Evolutionary conservation across 2,329 filamentous ascomycete genomes (phyloP).

Genomic region (Colletotrichum sp.): DNA sequence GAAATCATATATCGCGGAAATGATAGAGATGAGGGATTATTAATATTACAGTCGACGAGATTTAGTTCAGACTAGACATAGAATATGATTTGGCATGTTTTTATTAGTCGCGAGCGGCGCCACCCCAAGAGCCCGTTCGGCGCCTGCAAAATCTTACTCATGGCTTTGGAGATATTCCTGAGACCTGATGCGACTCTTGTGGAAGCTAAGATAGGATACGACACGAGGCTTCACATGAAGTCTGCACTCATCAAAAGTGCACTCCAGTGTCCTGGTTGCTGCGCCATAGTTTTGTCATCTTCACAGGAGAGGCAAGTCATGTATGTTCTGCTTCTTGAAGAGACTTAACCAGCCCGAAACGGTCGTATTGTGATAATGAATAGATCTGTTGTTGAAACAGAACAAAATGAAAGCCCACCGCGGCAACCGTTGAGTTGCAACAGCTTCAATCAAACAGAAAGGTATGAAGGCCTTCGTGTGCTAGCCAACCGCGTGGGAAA

Average conservation of each 20-base stretch:
- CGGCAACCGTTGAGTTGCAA: background rate
- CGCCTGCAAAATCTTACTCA: background rate
- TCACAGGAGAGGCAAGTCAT: background rate
- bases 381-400: background rate
- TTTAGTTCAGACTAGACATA: background rate
- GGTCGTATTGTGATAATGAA: background rate
- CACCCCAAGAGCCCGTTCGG: background rate
- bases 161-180: background rate
- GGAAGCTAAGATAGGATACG: background rate
- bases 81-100: fast-evolving
- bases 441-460: background rate
- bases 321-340: background rate
- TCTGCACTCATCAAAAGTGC: background rate
- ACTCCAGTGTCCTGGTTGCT: background rate
- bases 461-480: background rate
- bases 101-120: background rate
- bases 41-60: background rate
- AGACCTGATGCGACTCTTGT: background rate
- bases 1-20: background rate
- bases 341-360: background rate
- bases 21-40: background rate
- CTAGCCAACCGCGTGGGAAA: background rate
- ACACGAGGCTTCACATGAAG: background rate
- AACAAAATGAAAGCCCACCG: background rate
- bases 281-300: background rate